Evolutionary conservation across 140 eudicot species (phyloP), one percentile per base, ranked within the genome.

Genomic region (Oenanthe javanica): DNA sequence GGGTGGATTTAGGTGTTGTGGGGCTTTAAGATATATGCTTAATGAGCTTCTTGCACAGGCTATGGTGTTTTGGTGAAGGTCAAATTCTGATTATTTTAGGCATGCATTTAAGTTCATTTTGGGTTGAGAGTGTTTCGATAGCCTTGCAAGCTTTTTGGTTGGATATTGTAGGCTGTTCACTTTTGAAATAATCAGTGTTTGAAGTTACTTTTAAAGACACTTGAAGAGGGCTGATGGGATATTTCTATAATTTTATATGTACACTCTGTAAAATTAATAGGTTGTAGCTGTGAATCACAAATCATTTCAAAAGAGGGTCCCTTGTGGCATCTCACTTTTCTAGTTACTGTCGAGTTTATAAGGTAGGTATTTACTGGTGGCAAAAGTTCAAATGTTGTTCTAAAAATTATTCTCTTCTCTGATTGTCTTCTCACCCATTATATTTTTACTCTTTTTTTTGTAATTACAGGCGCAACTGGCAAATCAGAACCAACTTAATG

Each of bases 401-500:
- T 12, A 13, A 7, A 13, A 31, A 67, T 14, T 64, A 4, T 67
- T 31, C 9, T 27, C 45, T 66, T 66, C 9, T 43, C 18, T 27
- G 43, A 23, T 66, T 66, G 72, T 66, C 7, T 8, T 66, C 48
- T 31, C 3, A 15, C 49, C 40, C 11, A 5, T 73, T 6, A 46
- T 7, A 2, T 18, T 43, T 73, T 2, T 47, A 36, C 2, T 13
- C 1, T 23, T 0, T n/a, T 3, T 18, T 25, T 9, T 52, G 43
- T 80, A 19, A 78, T 86, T 85, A 51, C 91, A 94, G 97, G 91
- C 75, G 78, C 96, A 89, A 77, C 85, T 94, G 84, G 98, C 98
- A 27, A 94, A 94, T 86, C 89, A 92, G 54, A 92, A 94, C 57
- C 98, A 94, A 91, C 91, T 94, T 4, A 80, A 18, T 75, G 97